These are phyloP conservation scores for Coemansia sp. DNA, from an alignment of 192 early-diverging fungal genomes.

Conservation along the genomic window DNA sequence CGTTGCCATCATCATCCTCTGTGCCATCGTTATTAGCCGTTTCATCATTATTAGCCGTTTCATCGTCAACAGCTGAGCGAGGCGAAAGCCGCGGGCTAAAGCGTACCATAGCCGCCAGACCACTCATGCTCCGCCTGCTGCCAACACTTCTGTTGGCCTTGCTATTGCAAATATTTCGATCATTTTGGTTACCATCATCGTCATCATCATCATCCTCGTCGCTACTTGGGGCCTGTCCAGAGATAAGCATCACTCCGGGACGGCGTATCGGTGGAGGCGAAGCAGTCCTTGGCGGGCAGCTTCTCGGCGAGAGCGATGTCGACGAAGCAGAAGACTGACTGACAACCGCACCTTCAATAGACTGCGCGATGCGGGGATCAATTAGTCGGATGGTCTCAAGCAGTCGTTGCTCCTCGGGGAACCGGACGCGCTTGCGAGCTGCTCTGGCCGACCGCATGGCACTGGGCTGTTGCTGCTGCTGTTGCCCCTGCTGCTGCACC, in stretches of 20 bases:
- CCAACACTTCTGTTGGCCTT: no score
- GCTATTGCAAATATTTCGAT: no score
- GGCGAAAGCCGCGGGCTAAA: constrained; percentile 23
- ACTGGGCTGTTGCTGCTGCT: background rate
- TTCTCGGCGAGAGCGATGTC: background rate
- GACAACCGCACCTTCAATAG: no score
- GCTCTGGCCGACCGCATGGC: constrained; percentile 8
- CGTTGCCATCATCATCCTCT: no score
- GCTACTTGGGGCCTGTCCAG: no score
- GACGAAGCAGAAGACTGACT: background rate
- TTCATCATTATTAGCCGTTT: no score
- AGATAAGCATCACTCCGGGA: no score
- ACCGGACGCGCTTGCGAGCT: constrained; percentile 33
- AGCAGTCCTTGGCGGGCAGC: background rate
- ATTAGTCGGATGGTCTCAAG: constrained; percentile 38
- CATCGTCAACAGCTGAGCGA: no score
- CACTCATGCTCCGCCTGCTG: no score
- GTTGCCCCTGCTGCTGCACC: constrained; percentile 1
- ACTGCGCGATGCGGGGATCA: constrained; percentile 26
- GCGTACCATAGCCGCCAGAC: constrained; percentile 17
- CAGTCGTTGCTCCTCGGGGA: constrained; percentile 36
- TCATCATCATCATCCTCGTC: background rate
- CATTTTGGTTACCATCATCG: background rate
- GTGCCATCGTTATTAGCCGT: no score
- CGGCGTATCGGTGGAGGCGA: no score